Base-by-base conservation (phyloP, 805 yeast genomes). In the Metschnikowia gelsemii region DNA sequence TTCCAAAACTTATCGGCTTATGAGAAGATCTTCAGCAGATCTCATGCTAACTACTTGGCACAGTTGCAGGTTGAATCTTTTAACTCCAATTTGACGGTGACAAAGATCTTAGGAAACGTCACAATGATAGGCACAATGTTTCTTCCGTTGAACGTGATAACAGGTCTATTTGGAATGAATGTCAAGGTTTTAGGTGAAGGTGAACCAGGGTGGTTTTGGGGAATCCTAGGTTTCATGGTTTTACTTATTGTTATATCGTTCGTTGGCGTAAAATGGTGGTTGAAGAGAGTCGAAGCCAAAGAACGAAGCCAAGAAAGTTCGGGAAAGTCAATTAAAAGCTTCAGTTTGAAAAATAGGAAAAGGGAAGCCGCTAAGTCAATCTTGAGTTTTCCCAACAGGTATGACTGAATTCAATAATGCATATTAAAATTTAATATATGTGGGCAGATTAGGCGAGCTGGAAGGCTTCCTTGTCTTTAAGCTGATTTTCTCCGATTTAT, bases 141-240 rank as follows among this genome's bases (percentile, higher is more conserved):
- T 22, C 84, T 91, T 49, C 98, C 98, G 12, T 74, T 91, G 72
- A 91, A 91, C 61, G 69, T 91, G 43, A 75, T 91, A 32, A 88
- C 97, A 2, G 96, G 97, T 61, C 58, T 90, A 49, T 91, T 91
- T 64, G 97, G 97, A 56, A 91, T 91, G 99, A 91, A 91, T 63
- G 98, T 91, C 14, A 63, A 54, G 9, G 85, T 91, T 21, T 97
- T 97, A 0, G 96, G 96, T 20, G 40, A 44, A 20, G 64, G 42
- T 2, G 34, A 40, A 11, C 29, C 32, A n/a, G 31, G 35, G 32
- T 52, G 55, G 63, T 87, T 78, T 58, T 79, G 78, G 59, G 86
- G 87, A 30, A 80, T 83, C 45, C 56, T 82, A 5, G 86, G 56
- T 12, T 52, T 51, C 23, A 53, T 57, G 57, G 43, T 56, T 38